Percentiles rank a stretch among this genome's conserved stretches.
phyloP scores from a whole-genome alignment of 176 grass and related monocot species.

The Panicum miliaceum region DNA sequence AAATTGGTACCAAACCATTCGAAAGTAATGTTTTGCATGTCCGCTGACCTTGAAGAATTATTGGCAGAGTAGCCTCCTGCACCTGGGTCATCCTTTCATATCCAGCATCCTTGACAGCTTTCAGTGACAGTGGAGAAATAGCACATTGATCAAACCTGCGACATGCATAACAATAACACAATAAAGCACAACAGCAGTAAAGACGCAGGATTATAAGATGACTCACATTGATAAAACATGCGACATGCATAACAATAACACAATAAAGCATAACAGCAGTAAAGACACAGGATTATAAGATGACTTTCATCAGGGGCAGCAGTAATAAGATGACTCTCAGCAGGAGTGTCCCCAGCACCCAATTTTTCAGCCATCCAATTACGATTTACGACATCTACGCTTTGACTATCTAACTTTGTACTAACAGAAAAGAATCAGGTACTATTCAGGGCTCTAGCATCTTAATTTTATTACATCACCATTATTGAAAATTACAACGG shows the following conservation, averaged over 20 bases:
- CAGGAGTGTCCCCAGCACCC: neutral
- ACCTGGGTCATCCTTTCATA: constrained; percentile 80
- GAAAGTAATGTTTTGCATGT: neutral
- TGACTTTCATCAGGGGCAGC: neutral
- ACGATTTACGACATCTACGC: neutral
- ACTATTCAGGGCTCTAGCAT: neutral
- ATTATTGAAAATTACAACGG: neutral
- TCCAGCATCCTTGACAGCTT: constrained; percentile 63
- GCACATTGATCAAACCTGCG: constrained; percentile 72
- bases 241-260: constrained; percentile 11
- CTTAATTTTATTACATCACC: neutral
- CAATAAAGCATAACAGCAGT: neutral
- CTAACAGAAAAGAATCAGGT: neutral
- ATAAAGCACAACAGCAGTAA: neutral
- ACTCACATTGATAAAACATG: constrained; percentile 68
- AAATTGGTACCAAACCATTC: neutral
- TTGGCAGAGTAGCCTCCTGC: constrained; percentile 70
- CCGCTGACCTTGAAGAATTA: constrained; percentile 63
- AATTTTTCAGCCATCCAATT: neutral
- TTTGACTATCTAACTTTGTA: neutral
- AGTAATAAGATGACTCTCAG: too few relatives aligned
- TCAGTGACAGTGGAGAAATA: constrained; percentile 59
- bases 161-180: constrained; percentile 16
- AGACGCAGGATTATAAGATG: neutral
- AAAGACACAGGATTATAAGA: neutral